Base-by-base conservation (phyloP, 2,329 filamentous ascomycete genomes). In the Alternaria tenuissima region DNA sequence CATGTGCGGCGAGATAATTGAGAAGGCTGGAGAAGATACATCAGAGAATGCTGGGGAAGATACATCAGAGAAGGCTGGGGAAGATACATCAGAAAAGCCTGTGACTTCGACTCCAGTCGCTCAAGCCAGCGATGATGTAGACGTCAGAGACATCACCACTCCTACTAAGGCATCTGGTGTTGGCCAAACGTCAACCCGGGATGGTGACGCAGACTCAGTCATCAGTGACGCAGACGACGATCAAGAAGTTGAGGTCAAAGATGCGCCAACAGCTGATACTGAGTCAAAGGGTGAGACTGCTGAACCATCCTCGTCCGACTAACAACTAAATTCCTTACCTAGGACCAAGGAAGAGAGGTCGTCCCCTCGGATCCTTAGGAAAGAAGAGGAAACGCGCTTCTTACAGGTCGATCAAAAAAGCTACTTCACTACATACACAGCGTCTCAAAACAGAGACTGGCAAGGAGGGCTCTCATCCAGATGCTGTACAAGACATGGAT, bases 1-100 rank as follows among this genome's bases (percentile, higher is more conserved):
- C 11, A 9, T 61, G 7, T 74, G 70, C 55, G 46, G 60, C 4
- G n/a, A 57, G 12, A 48, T 57, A 5, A 68, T 73, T 24, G 68
- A 71, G 34, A 43, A 61, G 4, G 61, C 52, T 5, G 51, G 55
- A 22, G 42, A 63, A n/a, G 46, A 57, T 12, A 22, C 36, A 8
- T 48, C 52, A 41, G 20, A 41, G 49, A 16, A 39, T n/a, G 9
- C 52, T 8, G 20, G 28, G 18, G 11, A 41, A 12, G 12, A 46
- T 8, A 18, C 36, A 8, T 48, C 52, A 44, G 22, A 42, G 51
- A n/a, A 39, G n/a, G 9, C 52, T 8, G 20, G 28, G 49, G 11
- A 41, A 12, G 12, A 46, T 8, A 22, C 36, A 8, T 48, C 52
- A 44, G 22, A 42, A 36, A n/a, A 42, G 26, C 39, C 39, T 16